Evolutionary conservation across 345 rosid genomes (phyloP).

Genomic region (Bruguiera parviflora): DNA sequence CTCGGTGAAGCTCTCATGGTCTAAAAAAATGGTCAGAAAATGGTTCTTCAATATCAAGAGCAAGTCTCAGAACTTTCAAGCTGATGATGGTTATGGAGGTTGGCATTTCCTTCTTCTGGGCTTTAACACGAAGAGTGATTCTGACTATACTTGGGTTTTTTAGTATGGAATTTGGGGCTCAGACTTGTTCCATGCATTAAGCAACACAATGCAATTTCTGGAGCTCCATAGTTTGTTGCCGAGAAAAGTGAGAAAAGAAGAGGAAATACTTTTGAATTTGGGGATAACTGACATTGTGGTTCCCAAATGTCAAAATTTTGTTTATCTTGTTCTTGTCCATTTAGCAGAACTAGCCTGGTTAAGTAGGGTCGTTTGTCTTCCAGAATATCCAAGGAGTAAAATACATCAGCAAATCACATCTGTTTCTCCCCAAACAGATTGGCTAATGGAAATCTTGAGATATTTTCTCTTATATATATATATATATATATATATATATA

Average conservation of each 20-base stretch:
- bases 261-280: slow-evolving; percentile 15
- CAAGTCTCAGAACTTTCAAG: slow-evolving; percentile 80
- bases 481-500: neutral
- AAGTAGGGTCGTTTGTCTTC: slow-evolving; percentile 6
- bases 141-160: neutral
- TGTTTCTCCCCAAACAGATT: slow-evolving; percentile 1
- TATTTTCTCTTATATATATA: neutral
- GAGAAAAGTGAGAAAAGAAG: slow-evolving; percentile 9
- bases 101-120: slow-evolving; percentile 15
- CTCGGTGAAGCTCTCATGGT: slow-evolving; percentile 84
- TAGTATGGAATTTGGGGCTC: neutral
- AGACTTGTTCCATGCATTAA: neutral
- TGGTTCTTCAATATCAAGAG: slow-evolving; percentile 88
- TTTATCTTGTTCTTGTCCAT: neutral
- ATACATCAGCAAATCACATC: slow-evolving; percentile 11
- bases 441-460: neutral
- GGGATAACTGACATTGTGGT: neutral
- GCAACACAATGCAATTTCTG: neutral
- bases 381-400: slow-evolving; percentile 11
- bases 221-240: slow-evolving; percentile 11
- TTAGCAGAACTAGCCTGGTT: slow-evolving; percentile 3
- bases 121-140: slow-evolving; percentile 11
- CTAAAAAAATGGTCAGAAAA: slow-evolving; percentile 88
- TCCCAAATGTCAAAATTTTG: slow-evolving; percentile 10
- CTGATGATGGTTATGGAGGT: slow-evolving; percentile 77